These are phyloP conservation scores for Candida tibetensis DNA, from an alignment of 805 yeast species.

Conservation along the genomic window DNA sequence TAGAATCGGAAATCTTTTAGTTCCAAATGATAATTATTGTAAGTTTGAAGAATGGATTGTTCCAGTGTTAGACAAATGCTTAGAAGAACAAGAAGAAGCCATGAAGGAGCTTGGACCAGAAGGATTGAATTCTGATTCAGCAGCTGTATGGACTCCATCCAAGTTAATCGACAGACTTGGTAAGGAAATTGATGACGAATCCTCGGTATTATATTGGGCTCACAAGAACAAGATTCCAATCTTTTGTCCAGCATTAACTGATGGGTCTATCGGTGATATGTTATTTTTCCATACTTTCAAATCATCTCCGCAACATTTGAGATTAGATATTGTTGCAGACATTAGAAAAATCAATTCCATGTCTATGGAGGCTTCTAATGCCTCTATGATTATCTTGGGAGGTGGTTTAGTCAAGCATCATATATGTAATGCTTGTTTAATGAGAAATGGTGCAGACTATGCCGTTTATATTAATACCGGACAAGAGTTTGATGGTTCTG, in stretches of 20 bases:
- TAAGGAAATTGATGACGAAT: conserved; percentile 90
- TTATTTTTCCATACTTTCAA: conserved; percentile 97
- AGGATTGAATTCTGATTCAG: conserved; percentile 58
- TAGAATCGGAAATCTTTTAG: conserved; percentile 94
- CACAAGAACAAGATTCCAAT: conserved; percentile 95
- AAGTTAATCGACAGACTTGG: conserved; percentile 90
- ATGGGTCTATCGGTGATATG: conserved; percentile 99
- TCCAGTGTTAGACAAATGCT: conserved; percentile 82
- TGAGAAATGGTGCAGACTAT: conserved; percentile 99
- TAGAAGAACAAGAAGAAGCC: conserved; percentile 81
- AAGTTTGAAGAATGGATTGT: conserved; percentile 98
- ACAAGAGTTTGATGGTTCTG: conserved; percentile 98
- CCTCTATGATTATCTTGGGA: conserved; percentile 95
- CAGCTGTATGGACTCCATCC: conserved; percentile 91
- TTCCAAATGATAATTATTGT: conserved; percentile 97
- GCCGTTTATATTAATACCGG: conserved; percentile 98
- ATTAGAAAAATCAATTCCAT: conserved; percentile 86
- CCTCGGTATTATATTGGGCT: conserved; percentile 95
- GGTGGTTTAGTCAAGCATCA: conserved; percentile 97
- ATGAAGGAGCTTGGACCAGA: conserved; percentile 49
- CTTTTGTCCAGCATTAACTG: conserved; percentile 96
- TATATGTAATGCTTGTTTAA: conserved; percentile 94
- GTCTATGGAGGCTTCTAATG: conserved; percentile 91
- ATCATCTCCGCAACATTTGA: conserved; percentile 83
- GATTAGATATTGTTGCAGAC: conserved; percentile 91